Evolutionary conservation across 495 filamentous ascomycete species (phyloP).

Genomic region (Xeromyces bisporus): DNA sequence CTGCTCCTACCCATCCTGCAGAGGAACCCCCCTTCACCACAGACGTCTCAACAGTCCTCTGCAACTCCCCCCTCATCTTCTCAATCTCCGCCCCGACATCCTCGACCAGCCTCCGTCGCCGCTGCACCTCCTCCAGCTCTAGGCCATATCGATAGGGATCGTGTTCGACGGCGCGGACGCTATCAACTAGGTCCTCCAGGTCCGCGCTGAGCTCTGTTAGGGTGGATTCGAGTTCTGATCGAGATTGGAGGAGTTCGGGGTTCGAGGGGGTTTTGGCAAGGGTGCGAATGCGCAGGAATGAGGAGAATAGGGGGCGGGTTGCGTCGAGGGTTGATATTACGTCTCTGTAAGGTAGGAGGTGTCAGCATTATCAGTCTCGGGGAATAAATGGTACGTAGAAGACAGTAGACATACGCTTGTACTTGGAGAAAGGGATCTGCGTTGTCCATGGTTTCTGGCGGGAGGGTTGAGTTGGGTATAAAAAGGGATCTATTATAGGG

Average conservation of each 20-base stretch:
- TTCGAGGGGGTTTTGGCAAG: slow-evolving; percentile 51
- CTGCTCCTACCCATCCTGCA: slow-evolving; percentile 1
- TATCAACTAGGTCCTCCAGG: slow-evolving; percentile 74
- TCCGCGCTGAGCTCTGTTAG: slow-evolving; percentile 67
- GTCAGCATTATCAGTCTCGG: slow-evolving; percentile 2
- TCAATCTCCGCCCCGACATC: slow-evolving; percentile 81
- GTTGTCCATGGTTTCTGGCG: slow-evolving; percentile 33
- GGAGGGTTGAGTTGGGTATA: neutral
- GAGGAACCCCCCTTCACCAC: slow-evolving; percentile 5
- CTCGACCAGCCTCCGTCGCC: slow-evolving; percentile 66
- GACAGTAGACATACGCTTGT: slow-evolving; percentile 58
- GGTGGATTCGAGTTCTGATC: slow-evolving; percentile 61
- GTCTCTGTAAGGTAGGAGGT: slow-evolving; percentile 38
- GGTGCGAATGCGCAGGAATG: slow-evolving; percentile 89
- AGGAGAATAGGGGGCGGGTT: slow-evolving; percentile 74
- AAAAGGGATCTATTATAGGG: neutral
- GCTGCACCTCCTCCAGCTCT: slow-evolving; percentile 62
- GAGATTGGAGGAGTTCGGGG: slow-evolving; percentile 75
- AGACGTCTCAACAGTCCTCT: slow-evolving; percentile 29
- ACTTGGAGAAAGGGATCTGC: slow-evolving; percentile 88
- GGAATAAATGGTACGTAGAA: too few relatives aligned
- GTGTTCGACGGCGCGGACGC: slow-evolving; percentile 72
- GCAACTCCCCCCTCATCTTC: slow-evolving; percentile 71
- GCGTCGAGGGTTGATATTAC: slow-evolving; percentile 64
- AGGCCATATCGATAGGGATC: slow-evolving; percentile 85